These are phyloP conservation scores for Trichaptum fuscoviolaceum DNA, from an alignment of 768 basidiomycete species.

Conservation along the genomic window DNA sequence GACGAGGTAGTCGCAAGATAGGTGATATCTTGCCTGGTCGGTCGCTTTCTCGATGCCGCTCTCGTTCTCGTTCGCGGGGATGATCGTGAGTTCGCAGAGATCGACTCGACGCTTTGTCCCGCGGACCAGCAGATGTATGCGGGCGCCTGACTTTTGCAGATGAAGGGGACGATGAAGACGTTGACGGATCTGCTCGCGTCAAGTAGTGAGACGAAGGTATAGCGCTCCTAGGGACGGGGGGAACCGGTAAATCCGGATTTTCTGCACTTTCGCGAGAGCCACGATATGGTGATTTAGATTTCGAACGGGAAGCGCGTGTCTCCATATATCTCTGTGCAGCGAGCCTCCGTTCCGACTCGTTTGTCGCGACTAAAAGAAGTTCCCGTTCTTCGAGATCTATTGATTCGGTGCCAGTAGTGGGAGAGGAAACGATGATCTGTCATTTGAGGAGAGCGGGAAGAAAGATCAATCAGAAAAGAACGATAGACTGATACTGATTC, in stretches of 20 bases:
- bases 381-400: slow-evolving; percentile 68
- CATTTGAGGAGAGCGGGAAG: background rate
- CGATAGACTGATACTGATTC: slow-evolving; percentile 30
- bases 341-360: slow-evolving; percentile 60
- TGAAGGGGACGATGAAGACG: slow-evolving; percentile 10
- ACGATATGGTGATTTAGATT: slow-evolving; percentile 54
- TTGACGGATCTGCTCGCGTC: slow-evolving; percentile 7
- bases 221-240: slow-evolving; percentile 19
- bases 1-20: slow-evolving; percentile 10
- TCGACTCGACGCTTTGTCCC: slow-evolving; percentile 34
- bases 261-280: slow-evolving; percentile 27
- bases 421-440: slow-evolving; percentile 38
- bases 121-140: slow-evolving; percentile 70
- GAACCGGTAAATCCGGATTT: slow-evolving; percentile 26
- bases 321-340: slow-evolving; percentile 59
- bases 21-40: background rate
- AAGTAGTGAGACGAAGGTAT: background rate
- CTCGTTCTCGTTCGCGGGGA: slow-evolving; percentile 12
- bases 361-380: slow-evolving; percentile 61
- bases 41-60: background rate
- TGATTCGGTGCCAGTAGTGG: slow-evolving; percentile 47
- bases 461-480: background rate
- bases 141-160: slow-evolving; percentile 42
- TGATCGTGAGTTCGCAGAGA: slow-evolving; percentile 16
- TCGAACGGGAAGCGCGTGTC: slow-evolving; percentile 35